A percentile compares a stretch with the other conserved stretches of the same genome.
Evolutionary conservation across 2,329 filamentous ascomycete species (phyloP).

Genomic region (Lasiodiplodia sp.): DNA sequence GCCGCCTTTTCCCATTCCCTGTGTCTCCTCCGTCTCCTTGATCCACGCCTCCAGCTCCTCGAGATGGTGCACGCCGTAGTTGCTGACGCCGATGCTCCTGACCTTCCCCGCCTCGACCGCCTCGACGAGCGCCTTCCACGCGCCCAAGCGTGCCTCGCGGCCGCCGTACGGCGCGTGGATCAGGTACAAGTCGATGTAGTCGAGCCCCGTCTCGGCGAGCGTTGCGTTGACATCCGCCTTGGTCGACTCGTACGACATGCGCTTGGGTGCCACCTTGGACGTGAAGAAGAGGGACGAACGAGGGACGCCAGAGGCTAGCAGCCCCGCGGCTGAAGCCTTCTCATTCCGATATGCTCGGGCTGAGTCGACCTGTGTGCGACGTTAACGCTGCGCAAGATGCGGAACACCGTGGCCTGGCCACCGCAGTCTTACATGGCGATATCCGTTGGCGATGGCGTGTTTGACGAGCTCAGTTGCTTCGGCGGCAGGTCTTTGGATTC

Average conservation of each 20-base stretch:
- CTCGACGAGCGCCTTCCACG: conserved; percentile 63
- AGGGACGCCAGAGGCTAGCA: conserved; percentile 37
- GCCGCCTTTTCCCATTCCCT: conserved; percentile 62
- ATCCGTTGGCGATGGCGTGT: conserved; percentile 59
- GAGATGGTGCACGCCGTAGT: conserved; percentile 63
- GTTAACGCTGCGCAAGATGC: neutral
- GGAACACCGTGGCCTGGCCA: neutral
- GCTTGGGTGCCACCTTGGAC: conserved; percentile 58
- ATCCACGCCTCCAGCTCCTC: conserved; percentile 62
- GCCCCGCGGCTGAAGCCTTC: conserved; percentile 46
- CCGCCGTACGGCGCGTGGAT: conserved; percentile 63
- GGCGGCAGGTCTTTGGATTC: conserved; percentile 57
- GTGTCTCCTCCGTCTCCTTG: conserved; percentile 68
- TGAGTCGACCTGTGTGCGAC: conserved; percentile 54
- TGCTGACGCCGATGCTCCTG: conserved; percentile 61
- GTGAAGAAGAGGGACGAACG: conserved; percentile 44
- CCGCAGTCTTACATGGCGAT: conserved; percentile 49
- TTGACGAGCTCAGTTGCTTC: conserved; percentile 64
- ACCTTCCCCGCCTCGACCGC: conserved; percentile 60
- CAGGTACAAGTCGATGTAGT: conserved; percentile 54
- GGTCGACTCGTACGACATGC: conserved; percentile 60
- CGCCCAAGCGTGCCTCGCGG: conserved; percentile 56
- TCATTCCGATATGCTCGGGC: conserved; percentile 54
- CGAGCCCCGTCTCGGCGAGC: conserved; percentile 47
- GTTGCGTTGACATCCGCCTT: conserved; percentile 50